These are phyloP conservation scores for Albifimbria verrucaria DNA, from an alignment of 2,329 filamentous ascomycete genomes.

Conservation along the genomic window DNA sequence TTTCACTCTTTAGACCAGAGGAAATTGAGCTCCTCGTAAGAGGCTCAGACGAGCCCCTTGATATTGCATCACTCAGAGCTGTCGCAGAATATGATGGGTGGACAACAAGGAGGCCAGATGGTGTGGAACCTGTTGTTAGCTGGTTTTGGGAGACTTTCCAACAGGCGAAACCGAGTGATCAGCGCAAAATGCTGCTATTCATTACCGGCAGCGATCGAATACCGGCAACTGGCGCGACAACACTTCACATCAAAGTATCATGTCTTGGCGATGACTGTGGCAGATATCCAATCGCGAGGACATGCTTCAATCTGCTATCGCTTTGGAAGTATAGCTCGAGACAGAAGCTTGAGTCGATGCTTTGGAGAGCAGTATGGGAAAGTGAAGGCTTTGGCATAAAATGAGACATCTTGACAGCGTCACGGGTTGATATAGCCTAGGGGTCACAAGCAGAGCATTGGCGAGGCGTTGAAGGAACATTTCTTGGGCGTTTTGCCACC, in stretches of 20 bases:
- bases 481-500: background rate
- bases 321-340: conserved; percentile 69
- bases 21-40: conserved; percentile 87
- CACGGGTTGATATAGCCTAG: conserved; percentile 11
- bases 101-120: conserved; percentile 53
- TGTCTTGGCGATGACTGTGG: conserved; percentile 72
- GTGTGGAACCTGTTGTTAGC: conserved; percentile 62
- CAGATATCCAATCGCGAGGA: conserved; percentile 80
- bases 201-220: conserved; percentile 90
- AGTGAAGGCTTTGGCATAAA: conserved; percentile 93
- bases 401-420: conserved; percentile 34
- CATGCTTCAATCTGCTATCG: conserved; percentile 84
- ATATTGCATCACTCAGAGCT: conserved; percentile 70
- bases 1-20: conserved; percentile 83
- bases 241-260: conserved; percentile 70
- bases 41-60: conserved; percentile 79
- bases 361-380: conserved; percentile 85
- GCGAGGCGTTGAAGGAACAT: no score
- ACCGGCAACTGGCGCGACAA: conserved; percentile 81
- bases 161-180: conserved; percentile 60
- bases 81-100: conserved; percentile 84
- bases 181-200: conserved; percentile 78
- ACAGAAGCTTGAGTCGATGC: conserved; percentile 63
- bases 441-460: no score
- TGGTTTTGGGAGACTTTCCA: conserved; percentile 92